Evolutionary conservation across 176 grass and related monocot genomes (phyloP).

Genomic region (Eragrostis curvula): DNA sequence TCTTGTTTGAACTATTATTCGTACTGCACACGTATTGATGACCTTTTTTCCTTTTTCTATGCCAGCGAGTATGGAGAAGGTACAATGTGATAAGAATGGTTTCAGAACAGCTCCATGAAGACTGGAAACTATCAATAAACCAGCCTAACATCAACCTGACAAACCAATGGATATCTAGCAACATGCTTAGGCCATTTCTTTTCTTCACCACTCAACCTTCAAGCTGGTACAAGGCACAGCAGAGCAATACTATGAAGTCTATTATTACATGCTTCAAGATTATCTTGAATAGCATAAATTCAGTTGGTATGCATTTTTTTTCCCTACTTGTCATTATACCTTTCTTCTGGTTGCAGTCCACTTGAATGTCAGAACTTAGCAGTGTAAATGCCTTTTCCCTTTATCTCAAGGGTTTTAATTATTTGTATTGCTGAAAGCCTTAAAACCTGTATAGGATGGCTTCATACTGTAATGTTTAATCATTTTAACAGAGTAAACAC

Average conservation of each 20-base stretch:
- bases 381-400: background rate
- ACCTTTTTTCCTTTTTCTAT: conserved; percentile 3
- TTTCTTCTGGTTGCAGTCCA: conserved; percentile 19
- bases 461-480: background rate
- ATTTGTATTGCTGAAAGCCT: conserved; percentile 30
- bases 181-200: conserved; percentile 87
- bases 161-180: conserved; percentile 74
- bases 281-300: conserved; percentile 83
- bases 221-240: conserved; percentile 53
- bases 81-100: conserved; percentile 60
- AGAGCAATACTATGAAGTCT: conserved; percentile 53
- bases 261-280: conserved; percentile 77
- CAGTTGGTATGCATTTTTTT: conserved; percentile 53
- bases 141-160: conserved; percentile 52
- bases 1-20: conserved; percentile 4
- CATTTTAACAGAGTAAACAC: conserved; percentile 28
- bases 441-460: background rate
- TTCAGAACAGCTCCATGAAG: conserved; percentile 67
- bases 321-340: conserved; percentile 18
- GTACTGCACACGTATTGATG: background rate
- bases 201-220: conserved; percentile 74
- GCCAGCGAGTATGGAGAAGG: conserved; percentile 84
- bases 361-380: background rate
- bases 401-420: background rate
- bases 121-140: conserved; percentile 70